A percentile compares a stretch with the other conserved stretches of the same genome.
Evolutionary conservation across 2,329 filamentous ascomycete species (phyloP).

Genomic region (Aspergillus costaricaensis): DNA sequence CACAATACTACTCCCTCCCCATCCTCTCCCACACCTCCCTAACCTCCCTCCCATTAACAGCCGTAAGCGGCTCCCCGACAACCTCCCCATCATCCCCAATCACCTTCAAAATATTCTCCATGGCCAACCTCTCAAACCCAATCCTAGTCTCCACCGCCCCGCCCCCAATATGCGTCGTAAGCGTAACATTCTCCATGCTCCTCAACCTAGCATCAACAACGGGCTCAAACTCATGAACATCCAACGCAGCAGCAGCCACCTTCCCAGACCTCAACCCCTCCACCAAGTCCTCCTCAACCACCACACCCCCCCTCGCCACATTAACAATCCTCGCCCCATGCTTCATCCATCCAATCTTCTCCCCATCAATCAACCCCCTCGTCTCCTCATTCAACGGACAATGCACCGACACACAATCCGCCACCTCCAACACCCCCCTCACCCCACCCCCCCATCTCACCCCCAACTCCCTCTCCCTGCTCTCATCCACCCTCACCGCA

Average conservation of each 20-base stretch:
- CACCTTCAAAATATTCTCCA: slow-evolving; percentile 45
- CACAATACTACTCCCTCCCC: not conserved
- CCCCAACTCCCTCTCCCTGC: slow-evolving; percentile 38
- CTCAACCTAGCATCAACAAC: slow-evolving; percentile 48
- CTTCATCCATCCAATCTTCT: not conserved
- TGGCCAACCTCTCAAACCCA: slow-evolving; percentile 46
- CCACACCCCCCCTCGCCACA: slow-evolving; percentile 54
- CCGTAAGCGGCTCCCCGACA: slow-evolving; percentile 1
- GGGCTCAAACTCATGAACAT: slow-evolving; percentile 59
- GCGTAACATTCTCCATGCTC: slow-evolving; percentile 45
- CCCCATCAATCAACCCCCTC: not conserved
- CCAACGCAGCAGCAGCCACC: slow-evolving; percentile 52
- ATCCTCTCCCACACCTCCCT: not conserved
- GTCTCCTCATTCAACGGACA: not conserved
- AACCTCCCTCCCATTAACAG: slow-evolving; percentile 5
- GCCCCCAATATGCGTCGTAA: slow-evolving; percentile 51
- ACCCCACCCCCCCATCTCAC: not conserved
- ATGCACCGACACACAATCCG: not conserved
- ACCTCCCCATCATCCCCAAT: slow-evolving; percentile 2
- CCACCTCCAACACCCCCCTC: not conserved
- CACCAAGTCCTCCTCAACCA: slow-evolving; percentile 55
- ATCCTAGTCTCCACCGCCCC: slow-evolving; percentile 51
- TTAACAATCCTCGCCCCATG: slow-evolving; percentile 53
- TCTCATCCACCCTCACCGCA: slow-evolving; percentile 39
- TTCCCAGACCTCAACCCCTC: slow-evolving; percentile 50